Evolutionary conservation across 2,329 filamentous ascomycete genomes (phyloP).

Genomic region (Colletotrichum sp.): DNA sequence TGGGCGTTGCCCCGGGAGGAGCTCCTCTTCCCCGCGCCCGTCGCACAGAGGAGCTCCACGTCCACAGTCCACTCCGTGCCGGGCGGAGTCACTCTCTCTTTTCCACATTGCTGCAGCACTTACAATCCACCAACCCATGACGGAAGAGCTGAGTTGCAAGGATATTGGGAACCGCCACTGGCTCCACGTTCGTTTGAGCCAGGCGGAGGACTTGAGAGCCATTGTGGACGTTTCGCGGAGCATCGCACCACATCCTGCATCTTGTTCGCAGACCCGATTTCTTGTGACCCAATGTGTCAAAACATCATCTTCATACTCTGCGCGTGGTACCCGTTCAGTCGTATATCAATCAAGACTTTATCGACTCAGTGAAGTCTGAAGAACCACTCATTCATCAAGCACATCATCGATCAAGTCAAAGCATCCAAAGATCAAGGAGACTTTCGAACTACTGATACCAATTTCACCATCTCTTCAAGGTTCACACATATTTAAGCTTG

Average conservation of each 20-base stretch:
- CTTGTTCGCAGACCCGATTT: neutral
- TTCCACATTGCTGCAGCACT: neutral
- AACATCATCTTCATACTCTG: neutral
- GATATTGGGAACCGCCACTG: neutral
- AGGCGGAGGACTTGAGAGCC: neutral
- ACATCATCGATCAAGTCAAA: neutral
- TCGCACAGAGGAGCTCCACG: slow-evolving; percentile 2
- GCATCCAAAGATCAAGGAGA: neutral
- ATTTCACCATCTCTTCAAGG: accelerated
- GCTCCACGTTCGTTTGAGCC: neutral
- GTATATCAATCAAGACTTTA: neutral
- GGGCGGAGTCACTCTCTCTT: neutral
- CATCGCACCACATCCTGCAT: neutral
- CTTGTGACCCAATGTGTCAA: neutral
- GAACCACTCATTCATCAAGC: neutral
- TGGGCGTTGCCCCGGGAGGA: neutral
- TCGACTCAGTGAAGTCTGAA: neutral
- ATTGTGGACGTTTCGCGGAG: slow-evolving; percentile 8
- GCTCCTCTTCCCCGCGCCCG: neutral
- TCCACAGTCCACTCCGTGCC: neutral
- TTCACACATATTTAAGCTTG: neutral
- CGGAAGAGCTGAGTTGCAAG: neutral
- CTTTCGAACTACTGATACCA: neutral
- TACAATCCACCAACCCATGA: neutral
- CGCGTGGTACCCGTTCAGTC: too few species aligned